A percentile compares a stretch with the other conserved stretches of the same genome.
Conservation (phyloP, 177 flowering plant genomes). For the Tripterygium wilfordii region DNA sequence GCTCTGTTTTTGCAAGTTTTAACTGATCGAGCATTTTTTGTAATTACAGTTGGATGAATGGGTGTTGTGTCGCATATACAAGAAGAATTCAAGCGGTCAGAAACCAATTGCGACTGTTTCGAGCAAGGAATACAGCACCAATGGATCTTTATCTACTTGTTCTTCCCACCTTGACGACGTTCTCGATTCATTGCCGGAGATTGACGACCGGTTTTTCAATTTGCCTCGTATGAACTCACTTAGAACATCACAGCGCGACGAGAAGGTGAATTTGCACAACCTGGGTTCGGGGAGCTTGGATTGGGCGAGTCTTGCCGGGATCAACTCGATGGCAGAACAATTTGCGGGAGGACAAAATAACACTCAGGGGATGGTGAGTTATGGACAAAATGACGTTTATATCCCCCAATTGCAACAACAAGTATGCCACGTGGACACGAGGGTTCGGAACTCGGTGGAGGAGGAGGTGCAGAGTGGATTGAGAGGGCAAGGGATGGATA, state of each 20-base stretch:
- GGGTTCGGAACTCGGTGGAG: conserved; percentile 19
- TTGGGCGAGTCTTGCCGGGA: conserved; percentile 30
- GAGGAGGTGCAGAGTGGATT: conserved; percentile 51
- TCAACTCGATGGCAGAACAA: conserved; percentile 21
- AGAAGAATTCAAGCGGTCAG: conserved; percentile 44
- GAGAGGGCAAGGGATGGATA: conserved; percentile 12
- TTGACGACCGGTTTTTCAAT: conserved; percentile 29
- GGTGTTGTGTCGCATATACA: conserved; percentile 74
- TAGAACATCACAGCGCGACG: conserved; percentile 15
- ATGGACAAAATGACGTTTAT: conserved; percentile 6
- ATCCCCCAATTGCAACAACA: conserved; percentile 12
- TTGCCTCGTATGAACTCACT: conserved; percentile 36
- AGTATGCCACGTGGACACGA: conserved; percentile 12
- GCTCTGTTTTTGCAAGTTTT: background rate
- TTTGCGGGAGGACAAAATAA: conserved; percentile 6
- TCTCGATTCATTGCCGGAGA: conserved; percentile 40
- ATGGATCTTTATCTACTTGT: conserved; percentile 17
- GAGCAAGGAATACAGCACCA: conserved; percentile 23
- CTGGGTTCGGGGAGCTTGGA: conserved; percentile 37
- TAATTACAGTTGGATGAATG: conserved; percentile 67
- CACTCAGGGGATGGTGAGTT: background rate
- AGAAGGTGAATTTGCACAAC: conserved; percentile 22
- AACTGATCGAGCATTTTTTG: no score
- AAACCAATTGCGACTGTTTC: conserved; percentile 6
- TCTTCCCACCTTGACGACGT: conserved; percentile 43